Evolutionary conservation across 352 stramenopile species (phyloP).

Genomic region (Phytophthora cactorum): DNA sequence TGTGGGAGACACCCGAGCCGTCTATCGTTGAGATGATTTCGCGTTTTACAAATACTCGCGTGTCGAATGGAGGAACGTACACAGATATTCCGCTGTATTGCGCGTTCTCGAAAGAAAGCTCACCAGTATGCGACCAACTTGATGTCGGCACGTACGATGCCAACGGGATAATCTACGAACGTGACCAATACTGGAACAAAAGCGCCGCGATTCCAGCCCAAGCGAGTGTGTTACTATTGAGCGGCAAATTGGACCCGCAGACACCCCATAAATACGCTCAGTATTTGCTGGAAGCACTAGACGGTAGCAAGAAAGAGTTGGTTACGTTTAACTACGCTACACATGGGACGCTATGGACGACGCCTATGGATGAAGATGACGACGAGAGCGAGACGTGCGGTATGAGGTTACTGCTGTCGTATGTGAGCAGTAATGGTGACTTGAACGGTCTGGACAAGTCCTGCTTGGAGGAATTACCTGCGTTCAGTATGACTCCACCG

Average conservation of each 20-base stretch:
- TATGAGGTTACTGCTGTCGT: conserved; percentile 51
- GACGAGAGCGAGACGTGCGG: conserved; percentile 44
- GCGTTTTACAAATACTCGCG: conserved; percentile 31
- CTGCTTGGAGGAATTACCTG: conserved; percentile 44
- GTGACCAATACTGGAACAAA: conserved; percentile 66
- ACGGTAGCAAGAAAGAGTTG: conserved; percentile 44
- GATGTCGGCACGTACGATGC: conserved; percentile 29
- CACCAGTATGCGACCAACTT: conserved; percentile 34
- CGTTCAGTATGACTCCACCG: conserved; percentile 37
- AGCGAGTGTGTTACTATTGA: conserved; percentile 56
- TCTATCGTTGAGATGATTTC: conserved; percentile 16
- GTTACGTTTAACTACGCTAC: conserved; percentile 55
- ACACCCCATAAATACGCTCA: conserved; percentile 61
- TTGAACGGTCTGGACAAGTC: conserved; percentile 49
- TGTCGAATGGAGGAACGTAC: conserved; percentile 34
- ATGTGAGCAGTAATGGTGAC: conserved; percentile 43
- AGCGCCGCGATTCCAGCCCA: conserved; percentile 46
- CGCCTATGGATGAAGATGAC: conserved; percentile 25
- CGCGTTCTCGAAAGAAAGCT: conserved; percentile 55
- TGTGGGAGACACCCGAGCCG: conserved; percentile 51
- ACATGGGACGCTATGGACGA: conserved; percentile 46
- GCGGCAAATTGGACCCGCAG: conserved; percentile 55
- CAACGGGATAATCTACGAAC: conserved; percentile 47
- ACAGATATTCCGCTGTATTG: conserved; percentile 50
- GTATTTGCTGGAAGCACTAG: conserved; percentile 38